These are phyloP conservation scores for Colletotrichum brevisporum DNA, from an alignment of 2,329 filamentous ascomycete genomes.

Conservation along the genomic window DNA sequence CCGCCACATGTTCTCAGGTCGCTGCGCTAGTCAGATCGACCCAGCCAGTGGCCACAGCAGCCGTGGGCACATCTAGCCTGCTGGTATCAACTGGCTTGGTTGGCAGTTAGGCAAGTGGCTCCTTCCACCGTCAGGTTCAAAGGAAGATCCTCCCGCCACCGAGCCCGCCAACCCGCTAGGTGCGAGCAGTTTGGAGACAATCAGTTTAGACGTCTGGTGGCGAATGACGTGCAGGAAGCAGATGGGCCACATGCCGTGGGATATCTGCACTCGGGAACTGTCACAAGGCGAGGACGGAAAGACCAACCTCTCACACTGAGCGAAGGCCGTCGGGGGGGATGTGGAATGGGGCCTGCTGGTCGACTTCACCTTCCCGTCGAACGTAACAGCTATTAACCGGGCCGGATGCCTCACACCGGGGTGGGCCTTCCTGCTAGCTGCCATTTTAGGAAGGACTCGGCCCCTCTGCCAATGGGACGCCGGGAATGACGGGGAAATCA, in stretches of 20 bases:
- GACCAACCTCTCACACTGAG: not conserved
- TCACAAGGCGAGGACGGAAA: slow-evolving; percentile 1
- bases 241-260: not conserved
- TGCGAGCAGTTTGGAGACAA: not conserved
- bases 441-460: slow-evolving; percentile 26
- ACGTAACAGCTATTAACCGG: slow-evolving; percentile 4
- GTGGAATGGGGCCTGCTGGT: not conserved
- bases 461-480: slow-evolving; percentile 8
- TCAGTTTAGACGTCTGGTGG: not conserved
- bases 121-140: slow-evolving; percentile 10
- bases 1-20: slow-evolving; percentile 24
- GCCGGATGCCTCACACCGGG: slow-evolving; percentile 29
- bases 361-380: slow-evolving; percentile 33
- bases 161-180: not conserved
- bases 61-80: too few relatives aligned
- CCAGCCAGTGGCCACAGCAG: slow-evolving; percentile 4
- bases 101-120: not conserved
- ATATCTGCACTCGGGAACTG: not conserved
- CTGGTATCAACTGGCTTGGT: too few relatives aligned
- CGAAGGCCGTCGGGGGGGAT: not conserved
- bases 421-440: slow-evolving; percentile 27
- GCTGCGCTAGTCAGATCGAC: slow-evolving; percentile 14
- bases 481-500: not conserved
- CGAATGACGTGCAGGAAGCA: slow-evolving; percentile 15
- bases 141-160: slow-evolving; percentile 14